Evolutionary conservation across 768 basidiomycete species (phyloP).

Genomic region (Bullera alba): DNA sequence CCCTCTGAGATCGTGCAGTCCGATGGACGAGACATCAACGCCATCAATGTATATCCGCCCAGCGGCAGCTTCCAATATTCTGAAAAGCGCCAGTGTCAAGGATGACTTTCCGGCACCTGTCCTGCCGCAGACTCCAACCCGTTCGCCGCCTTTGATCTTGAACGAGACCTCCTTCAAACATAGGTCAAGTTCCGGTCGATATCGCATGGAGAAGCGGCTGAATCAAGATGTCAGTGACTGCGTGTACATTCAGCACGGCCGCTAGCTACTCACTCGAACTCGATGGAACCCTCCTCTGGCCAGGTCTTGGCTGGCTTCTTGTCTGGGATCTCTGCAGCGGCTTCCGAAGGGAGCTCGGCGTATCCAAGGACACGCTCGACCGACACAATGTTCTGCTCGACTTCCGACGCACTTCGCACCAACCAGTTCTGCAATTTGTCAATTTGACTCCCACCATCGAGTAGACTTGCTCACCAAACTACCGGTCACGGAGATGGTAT

Average conservation of each 20-base stretch:
- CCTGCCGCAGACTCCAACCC: slow-evolving; percentile 42
- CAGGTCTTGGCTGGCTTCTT: slow-evolving; percentile 30
- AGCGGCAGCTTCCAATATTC: slow-evolving; percentile 57
- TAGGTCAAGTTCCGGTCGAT: slow-evolving; percentile 44
- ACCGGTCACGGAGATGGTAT: slow-evolving; percentile 76
- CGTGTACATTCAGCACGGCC: neutral
- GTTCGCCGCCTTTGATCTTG: slow-evolving; percentile 43
- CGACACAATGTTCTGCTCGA: slow-evolving; percentile 46
- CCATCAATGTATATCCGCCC: slow-evolving; percentile 80
- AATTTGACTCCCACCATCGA: neutral
- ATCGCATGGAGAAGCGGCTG: slow-evolving; percentile 43
- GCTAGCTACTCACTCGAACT: slow-evolving; percentile 33
- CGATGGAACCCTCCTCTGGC: slow-evolving; percentile 39
- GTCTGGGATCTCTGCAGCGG: slow-evolving; percentile 39
- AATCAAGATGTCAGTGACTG: neutral
- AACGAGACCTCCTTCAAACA: slow-evolving; percentile 41
- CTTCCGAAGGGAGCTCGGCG: slow-evolving; percentile 38
- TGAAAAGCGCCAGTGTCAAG: slow-evolving; percentile 45
- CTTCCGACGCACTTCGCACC: slow-evolving; percentile 44
- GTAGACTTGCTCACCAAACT: slow-evolving; percentile 55
- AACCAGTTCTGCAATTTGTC: slow-evolving; percentile 40
- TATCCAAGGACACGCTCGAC: slow-evolving; percentile 45
- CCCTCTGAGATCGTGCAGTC: slow-evolving; percentile 38
- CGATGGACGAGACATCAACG: slow-evolving; percentile 58
- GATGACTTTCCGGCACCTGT: slow-evolving; percentile 46